Evolutionary conservation across 1,284 basidiomycete species (phyloP).

Genomic region (Fereydounia khargensis): DNA sequence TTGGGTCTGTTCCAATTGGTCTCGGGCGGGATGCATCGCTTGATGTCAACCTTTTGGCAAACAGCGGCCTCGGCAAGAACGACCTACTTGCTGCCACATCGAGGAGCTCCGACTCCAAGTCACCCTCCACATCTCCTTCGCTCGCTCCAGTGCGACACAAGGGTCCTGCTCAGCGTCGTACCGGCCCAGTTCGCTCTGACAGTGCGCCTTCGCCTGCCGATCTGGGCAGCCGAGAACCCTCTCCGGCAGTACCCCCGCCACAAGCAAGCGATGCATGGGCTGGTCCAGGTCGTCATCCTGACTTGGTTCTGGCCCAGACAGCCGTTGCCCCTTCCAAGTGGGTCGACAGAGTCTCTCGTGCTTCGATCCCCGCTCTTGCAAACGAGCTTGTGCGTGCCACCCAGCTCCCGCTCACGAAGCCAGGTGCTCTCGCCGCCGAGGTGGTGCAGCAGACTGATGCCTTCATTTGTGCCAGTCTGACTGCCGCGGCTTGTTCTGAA

Average conservation of each 20-base stretch:
- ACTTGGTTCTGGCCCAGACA: conserved; percentile 26
- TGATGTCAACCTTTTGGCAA: conserved; percentile 27
- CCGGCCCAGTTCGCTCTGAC: neutral
- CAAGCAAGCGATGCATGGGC: conserved; percentile 22
- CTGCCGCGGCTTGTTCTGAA: no score
- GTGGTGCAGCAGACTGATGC: neutral
- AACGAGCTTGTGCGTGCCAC: conserved; percentile 52
- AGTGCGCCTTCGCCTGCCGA: no score
- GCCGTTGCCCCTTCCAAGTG: conserved; percentile 28
- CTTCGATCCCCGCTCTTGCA: conserved; percentile 39
- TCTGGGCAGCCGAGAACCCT: no score
- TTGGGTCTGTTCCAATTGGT: no score
- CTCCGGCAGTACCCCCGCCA: no score
- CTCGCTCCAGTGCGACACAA: neutral
- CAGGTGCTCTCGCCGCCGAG: no score
- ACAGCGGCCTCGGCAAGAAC: conserved; percentile 37
- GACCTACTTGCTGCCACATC: conserved; percentile 44
- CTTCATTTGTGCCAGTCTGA: no score
- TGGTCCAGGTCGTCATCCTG: conserved; percentile 30
- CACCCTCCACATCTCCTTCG: conserved; percentile 14
- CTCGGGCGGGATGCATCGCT: no score
- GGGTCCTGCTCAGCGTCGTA: neutral
- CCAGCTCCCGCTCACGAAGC: conserved; percentile 19
- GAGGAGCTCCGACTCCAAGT: conserved; percentile 17
- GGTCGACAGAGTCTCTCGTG: conserved; percentile 38